Base-by-base conservation (phyloP, 768 basidiomycete genomes). In the Russula lepida region DNA sequence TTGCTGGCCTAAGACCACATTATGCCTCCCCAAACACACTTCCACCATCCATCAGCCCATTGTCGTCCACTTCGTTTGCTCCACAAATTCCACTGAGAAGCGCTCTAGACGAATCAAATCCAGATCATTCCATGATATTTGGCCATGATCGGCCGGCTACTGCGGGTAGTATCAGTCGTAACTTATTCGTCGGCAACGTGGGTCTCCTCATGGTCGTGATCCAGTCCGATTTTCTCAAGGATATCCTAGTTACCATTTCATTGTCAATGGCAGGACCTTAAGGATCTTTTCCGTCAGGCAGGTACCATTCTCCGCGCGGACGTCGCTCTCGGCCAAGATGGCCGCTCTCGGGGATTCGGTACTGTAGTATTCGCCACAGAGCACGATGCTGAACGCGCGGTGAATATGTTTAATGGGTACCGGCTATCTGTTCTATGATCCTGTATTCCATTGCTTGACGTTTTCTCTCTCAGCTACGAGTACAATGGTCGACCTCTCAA, bases 251-350 rank as follows among this genome's bases (percentile, higher is more conserved):
- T 95, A 17, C 92, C 92, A 0, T 94, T 93, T 74, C 92, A 94
- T 68, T 88, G 87, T 67, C 92, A 94, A 74, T 99, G 95, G 95
- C 95, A 98, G 73, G 95, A 98, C 70, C 80, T 99, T 47, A 98
- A 98, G 73, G 95, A 98, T 73, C 79, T 98, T 5, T 95, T 98
- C 70, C 84, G 95, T 28, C 85, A 89, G 64, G 92, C 91, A 1
- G 95, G 95, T 19, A 85, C 88, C 21, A 88, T 98, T 56, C 76
- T 93, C 37, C 84, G 95, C 25, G 95, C 95, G 11, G 93, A 95
- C 66, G 89, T 97, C 23, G 89, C 89, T 19, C 81, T 92, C 33
- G 92, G 92, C 37, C 83, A 82, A 5, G 93, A 97, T 69, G 91
- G 92, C 13, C 82, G 94, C 37, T 92, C 91, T 39, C 78, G 92